Conservation (phyloP, 1,139 yeast genomes). For the Sugiyamaella paludigena region DNA sequence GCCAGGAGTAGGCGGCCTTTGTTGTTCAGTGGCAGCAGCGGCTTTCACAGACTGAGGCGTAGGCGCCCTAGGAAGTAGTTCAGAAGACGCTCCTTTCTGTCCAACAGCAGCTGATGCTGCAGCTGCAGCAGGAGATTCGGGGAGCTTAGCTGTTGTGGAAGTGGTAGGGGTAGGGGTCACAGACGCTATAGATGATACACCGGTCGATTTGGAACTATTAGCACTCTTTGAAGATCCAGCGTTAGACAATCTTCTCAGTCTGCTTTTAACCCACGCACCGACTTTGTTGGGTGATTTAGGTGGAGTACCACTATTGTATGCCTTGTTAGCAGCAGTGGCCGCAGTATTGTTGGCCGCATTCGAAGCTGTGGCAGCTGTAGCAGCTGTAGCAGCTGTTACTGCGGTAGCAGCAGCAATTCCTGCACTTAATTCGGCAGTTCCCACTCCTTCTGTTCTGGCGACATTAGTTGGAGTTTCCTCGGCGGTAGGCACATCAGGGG, state of each 20-base stretch:
- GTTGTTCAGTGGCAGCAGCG: conserved; percentile 9
- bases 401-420: conserved; percentile 3
- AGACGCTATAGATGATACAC: no score
- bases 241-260: conserved; percentile 12
- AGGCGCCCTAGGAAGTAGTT: no score
- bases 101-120: not conserved
- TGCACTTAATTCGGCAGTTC: conserved; percentile 1
- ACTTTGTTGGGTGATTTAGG: not conserved
- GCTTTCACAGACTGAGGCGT: no score
- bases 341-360: not conserved
- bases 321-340: conserved; percentile 4
- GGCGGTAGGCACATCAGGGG: conserved; percentile 1
- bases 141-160: no score
- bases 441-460: not conserved
- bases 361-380: conserved; percentile 7
- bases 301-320: not conserved
- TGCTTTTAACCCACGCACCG: conserved; percentile 11
- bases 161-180: no score
- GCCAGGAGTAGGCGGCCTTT: not conserved
- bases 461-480: not conserved
- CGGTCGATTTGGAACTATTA: not conserved
- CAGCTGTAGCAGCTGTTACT: conserved; percentile 7
- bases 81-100: no score
- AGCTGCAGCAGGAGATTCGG: not conserved
- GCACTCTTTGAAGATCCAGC: conserved; percentile 5